These are phyloP conservation scores for Evansstolkia leycettana DNA, from an alignment of 495 filamentous ascomycete species.

Conservation along the genomic window DNA sequence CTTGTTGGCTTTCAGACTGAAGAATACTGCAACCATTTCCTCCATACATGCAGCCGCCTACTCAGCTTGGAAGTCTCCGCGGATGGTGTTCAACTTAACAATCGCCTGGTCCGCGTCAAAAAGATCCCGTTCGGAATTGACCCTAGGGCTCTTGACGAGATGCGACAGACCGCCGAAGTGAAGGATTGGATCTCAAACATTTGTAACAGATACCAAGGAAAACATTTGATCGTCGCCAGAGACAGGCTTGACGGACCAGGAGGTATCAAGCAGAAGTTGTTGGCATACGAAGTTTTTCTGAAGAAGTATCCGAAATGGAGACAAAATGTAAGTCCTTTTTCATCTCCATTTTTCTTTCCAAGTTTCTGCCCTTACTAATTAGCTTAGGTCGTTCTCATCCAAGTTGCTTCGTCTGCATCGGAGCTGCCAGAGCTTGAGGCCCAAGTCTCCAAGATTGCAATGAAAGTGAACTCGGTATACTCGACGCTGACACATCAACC, in stretches of 20 bases:
- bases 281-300: constrained; percentile 78
- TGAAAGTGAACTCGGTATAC: constrained; percentile 69
- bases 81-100: constrained; percentile 67
- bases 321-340: constrained; percentile 40
- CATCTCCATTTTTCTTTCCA: background rate
- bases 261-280: constrained; percentile 75
- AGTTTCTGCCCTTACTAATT: constrained; percentile 1
- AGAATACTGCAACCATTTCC: constrained; percentile 84
- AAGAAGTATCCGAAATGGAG: constrained; percentile 76
- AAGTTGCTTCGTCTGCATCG: constrained; percentile 71
- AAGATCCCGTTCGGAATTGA: constrained; percentile 38
- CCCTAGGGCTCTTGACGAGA: constrained; percentile 51
- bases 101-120: constrained; percentile 72
- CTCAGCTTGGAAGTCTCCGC: constrained; percentile 66
- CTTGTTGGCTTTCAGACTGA: constrained; percentile 83
- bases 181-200: constrained; percentile 61
- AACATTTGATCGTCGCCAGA: constrained; percentile 73
- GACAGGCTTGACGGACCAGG: constrained; percentile 82
- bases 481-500: constrained; percentile 75
- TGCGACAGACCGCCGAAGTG: constrained; percentile 56
- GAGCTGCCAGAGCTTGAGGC: constrained; percentile 69
- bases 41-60: constrained; percentile 79
- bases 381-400: constrained; percentile 60
- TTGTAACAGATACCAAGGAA: constrained; percentile 57
- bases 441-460: constrained; percentile 75